Percentiles rank a stretch among this genome's conserved stretches.
These are phyloP conservation scores for Arxiozyma heterogenica DNA, from an alignment of 1,139 yeast genomes.

Conservation along the genomic window DNA sequence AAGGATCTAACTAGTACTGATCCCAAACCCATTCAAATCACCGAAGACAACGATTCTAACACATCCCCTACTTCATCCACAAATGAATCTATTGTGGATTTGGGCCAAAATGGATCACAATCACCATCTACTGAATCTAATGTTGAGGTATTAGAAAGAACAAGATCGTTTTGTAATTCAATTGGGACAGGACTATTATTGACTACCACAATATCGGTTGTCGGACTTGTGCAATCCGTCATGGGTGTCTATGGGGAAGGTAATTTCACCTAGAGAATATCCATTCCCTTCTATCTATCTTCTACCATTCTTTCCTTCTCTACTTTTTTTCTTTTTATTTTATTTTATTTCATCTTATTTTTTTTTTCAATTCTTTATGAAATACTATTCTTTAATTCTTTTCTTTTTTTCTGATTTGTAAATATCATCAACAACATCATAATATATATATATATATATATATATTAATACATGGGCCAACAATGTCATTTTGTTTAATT, in stretches of 20 bases:
- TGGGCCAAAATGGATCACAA: slow-evolving; percentile 13
- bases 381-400: too few relatives aligned
- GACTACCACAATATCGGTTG: slow-evolving; percentile 15
- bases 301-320: too few relatives aligned
- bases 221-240: slow-evolving; percentile 22
- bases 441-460: too few relatives aligned
- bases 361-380: too few relatives aligned
- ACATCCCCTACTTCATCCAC: slow-evolving; percentile 2
- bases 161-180: not conserved
- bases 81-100: slow-evolving; percentile 26
- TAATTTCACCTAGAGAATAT: slow-evolving; percentile 5
- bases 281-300: too few relatives aligned
- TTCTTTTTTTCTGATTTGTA: too few relatives aligned
- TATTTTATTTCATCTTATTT: too few relatives aligned
- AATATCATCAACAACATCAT: too few relatives aligned
- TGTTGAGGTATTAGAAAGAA: not conserved
- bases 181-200: slow-evolving; percentile 16
- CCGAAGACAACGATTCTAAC: slow-evolving; percentile 2
- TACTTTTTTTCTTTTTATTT: too few relatives aligned
- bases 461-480: too few relatives aligned
- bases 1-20: not conserved
- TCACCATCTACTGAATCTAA: not conserved
- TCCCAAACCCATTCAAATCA: slow-evolving; percentile 3
- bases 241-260: slow-evolving; percentile 30
- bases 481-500: too few relatives aligned